These are phyloP conservation scores for Oryza rufipogon DNA, from an alignment of 176 grass and related monocot genomes.

Conservation along the genomic window DNA sequence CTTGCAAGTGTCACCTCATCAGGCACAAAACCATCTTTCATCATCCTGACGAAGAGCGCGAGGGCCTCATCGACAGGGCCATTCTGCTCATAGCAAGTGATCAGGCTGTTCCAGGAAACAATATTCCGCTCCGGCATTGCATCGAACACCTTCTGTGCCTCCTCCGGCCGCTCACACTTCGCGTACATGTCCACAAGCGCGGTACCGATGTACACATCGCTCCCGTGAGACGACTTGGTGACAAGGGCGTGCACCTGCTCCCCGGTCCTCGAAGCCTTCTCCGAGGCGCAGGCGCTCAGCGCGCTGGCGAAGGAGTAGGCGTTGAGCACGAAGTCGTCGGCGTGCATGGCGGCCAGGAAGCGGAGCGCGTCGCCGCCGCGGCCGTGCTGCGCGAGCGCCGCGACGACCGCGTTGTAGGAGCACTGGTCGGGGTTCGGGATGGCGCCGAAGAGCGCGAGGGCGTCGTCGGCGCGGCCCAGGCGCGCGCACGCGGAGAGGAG, in stretches of 20 bases:
- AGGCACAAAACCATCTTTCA: constrained; percentile 33
- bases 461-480: constrained; percentile 37
- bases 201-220: constrained; percentile 38
- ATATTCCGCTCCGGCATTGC: constrained; percentile 39
- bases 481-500: constrained; percentile 44
- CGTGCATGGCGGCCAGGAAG: constrained; percentile 43
- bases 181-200: constrained; percentile 23
- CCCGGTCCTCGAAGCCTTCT: constrained; percentile 25
- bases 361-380: constrained; percentile 36
- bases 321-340: constrained; percentile 40
- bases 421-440: constrained; percentile 60
- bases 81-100: constrained; percentile 52
- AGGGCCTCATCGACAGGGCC: constrained; percentile 31
- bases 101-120: constrained; percentile 52
- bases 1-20: constrained; percentile 54
- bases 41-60: constrained; percentile 33
- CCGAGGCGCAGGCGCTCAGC: constrained; percentile 36
- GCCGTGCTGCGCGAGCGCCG: constrained; percentile 42
- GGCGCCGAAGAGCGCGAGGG: constrained; percentile 36
- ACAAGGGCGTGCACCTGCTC: constrained; percentile 39
- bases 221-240: constrained; percentile 18
- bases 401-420: constrained; percentile 49
- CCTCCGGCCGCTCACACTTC: constrained; percentile 19
- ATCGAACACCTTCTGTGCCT: constrained; percentile 34
- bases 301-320: constrained; percentile 47